phyloP scores from a whole-genome alignment of 2,329 filamentous ascomycete species.

The Phoma sp. region DNA sequence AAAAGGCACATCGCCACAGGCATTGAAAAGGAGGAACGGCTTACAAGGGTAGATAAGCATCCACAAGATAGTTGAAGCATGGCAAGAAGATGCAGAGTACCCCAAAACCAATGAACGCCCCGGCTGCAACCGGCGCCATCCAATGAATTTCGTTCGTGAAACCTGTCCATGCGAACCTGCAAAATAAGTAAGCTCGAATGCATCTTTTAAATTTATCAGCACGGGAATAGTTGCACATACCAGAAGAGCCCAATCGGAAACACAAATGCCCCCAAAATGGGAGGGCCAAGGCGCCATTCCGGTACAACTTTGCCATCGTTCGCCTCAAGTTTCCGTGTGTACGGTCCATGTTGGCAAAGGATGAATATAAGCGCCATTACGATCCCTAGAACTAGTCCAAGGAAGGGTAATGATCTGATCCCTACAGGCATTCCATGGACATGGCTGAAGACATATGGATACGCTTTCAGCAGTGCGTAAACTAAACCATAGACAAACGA shows the following conservation, averaged over 20 bases:
- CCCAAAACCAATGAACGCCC: constrained; percentile 3
- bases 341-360: background rate
- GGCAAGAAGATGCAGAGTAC: constrained; percentile 6
- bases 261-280: background rate
- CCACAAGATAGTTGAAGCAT: constrained; percentile 9
- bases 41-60: constrained; percentile 6
- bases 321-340: background rate
- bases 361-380: background rate
- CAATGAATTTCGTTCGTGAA: constrained; percentile 1
- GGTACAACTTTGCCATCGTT: background rate
- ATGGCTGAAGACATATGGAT: constrained; percentile 4
- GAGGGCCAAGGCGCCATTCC: constrained; percentile 3
- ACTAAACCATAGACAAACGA: constrained; percentile 36
- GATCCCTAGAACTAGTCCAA: background rate
- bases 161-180: constrained; percentile 6
- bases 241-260: constrained; percentile 6
- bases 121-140: background rate
- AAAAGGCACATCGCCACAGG: too few species aligned
- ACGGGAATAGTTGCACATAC: too few species aligned
- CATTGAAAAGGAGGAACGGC: too few species aligned
- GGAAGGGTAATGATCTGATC: background rate
- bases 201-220: too few species aligned
- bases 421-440: background rate
- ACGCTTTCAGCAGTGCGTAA: constrained; percentile 4
- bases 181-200: background rate